phyloP scores from a whole-genome alignment of 176 grass and related monocot genomes.

The Echinochloa phyllopogon region DNA sequence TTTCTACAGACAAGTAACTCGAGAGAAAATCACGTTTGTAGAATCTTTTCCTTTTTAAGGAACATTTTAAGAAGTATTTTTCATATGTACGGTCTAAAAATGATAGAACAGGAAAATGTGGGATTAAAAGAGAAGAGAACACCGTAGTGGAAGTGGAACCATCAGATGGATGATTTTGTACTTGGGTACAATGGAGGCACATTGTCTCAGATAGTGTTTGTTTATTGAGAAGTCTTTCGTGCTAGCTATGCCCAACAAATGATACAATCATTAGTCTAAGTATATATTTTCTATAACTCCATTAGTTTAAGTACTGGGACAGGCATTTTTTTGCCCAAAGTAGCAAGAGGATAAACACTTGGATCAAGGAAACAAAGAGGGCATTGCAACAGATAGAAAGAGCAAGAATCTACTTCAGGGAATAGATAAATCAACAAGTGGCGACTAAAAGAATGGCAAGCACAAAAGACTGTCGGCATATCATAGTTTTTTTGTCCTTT shows the following conservation, averaged over 20 bases:
- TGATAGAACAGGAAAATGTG: background rate
- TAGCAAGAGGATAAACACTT: constrained; percentile 56
- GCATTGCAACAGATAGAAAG: constrained; percentile 51
- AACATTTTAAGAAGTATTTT: background rate
- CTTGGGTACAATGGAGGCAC: constrained; percentile 26
- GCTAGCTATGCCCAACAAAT: constrained; percentile 38
- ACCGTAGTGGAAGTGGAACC: constrained; percentile 40
- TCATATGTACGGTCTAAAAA: background rate
- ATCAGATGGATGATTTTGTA: constrained; percentile 34
- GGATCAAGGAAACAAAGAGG: constrained; percentile 27
- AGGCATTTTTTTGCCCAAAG: constrained; percentile 49
- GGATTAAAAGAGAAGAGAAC: background rate
- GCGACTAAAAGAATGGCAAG: constrained; percentile 44
- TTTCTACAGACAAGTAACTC: background rate
- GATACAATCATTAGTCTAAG: constrained; percentile 47
- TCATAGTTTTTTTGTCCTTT: constrained; percentile 50
- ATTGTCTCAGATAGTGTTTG: constrained; percentile 33
- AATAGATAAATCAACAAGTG: constrained; percentile 43
- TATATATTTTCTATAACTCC: background rate
- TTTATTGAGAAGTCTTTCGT: constrained; percentile 26
- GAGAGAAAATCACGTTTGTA: background rate
- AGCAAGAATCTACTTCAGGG: constrained; percentile 44
- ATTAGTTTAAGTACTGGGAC: constrained; percentile 29
- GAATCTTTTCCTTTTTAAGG: background rate
- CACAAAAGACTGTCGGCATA: constrained; percentile 47